Conservation (phyloP, 805 yeast genomes). For the Ogataea trehaloabstinens region DNA sequence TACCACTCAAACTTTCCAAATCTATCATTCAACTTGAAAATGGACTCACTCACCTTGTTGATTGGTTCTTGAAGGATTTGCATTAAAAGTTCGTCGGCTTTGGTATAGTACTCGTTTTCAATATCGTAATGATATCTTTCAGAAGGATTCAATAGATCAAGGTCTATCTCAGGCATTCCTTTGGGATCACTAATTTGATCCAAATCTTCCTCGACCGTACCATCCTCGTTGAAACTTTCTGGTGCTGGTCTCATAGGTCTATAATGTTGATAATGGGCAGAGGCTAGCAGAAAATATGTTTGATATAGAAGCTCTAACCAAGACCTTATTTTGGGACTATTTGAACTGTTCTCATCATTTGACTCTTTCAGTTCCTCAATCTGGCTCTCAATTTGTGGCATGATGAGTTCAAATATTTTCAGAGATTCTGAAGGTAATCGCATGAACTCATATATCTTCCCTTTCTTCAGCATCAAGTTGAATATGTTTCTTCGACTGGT, state of each 20-base stretch:
- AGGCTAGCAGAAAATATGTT: constrained; percentile 72
- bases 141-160: constrained; percentile 18
- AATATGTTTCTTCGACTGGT: constrained; percentile 49
- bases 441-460: constrained; percentile 63
- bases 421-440: constrained; percentile 53
- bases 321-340: constrained; percentile 35
- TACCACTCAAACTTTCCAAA: constrained; percentile 12
- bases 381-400: constrained; percentile 31
- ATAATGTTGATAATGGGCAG: constrained; percentile 61
- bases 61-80: constrained; percentile 46
- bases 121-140: constrained; percentile 35
- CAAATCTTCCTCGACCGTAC: constrained; percentile 15
- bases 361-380: constrained; percentile 12
- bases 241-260: constrained; percentile 34
- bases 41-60: constrained; percentile 33
- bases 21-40: constrained; percentile 21
- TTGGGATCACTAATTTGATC: constrained; percentile 24
- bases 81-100: constrained; percentile 62
- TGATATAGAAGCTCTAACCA: constrained; percentile 70
- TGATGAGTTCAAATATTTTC: constrained; percentile 40
- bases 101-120: constrained; percentile 54
- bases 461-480: constrained; percentile 52
- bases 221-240: constrained; percentile 31
- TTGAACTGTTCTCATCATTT: constrained; percentile 10
- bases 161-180: constrained; percentile 22